Conservation (phyloP, 345 rosid genomes). For the Syzygium aromaticum region DNA sequence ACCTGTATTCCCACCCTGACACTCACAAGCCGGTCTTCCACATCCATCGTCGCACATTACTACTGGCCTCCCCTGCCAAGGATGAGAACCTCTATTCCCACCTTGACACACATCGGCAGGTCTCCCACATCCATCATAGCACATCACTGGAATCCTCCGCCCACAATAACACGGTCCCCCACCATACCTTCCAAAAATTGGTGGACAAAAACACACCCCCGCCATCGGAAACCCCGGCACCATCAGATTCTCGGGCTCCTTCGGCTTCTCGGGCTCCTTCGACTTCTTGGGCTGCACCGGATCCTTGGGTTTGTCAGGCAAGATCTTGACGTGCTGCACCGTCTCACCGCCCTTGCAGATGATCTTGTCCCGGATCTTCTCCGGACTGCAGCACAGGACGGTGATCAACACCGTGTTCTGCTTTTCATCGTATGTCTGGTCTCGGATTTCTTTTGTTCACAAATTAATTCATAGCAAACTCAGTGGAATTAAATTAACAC, state of each 20-base stretch:
- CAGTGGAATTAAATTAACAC: constrained; percentile 10
- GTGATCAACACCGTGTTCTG: constrained; percentile 49
- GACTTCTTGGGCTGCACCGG: not conserved
- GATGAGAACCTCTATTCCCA: constrained; percentile 20
- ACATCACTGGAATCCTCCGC: not conserved
- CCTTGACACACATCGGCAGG: constrained; percentile 52
- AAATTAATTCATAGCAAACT: constrained; percentile 12
- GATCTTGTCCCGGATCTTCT: constrained; percentile 27
- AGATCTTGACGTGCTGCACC: not conserved
- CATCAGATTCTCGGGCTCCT: constrained; percentile 4
- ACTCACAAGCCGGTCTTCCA: constrained; percentile 28
- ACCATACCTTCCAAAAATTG: not conserved
- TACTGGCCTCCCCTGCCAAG: not conserved
- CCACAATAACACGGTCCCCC: not conserved
- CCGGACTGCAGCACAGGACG: constrained; percentile 75
- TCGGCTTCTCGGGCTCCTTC: not conserved
- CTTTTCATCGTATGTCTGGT: constrained; percentile 62
- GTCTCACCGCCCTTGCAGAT: constrained; percentile 1
- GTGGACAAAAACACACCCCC: not conserved
- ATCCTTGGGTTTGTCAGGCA: constrained; percentile 16
- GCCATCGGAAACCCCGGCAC: not conserved
- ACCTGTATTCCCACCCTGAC: constrained; percentile 30
- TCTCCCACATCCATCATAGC: not conserved
- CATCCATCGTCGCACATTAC: not conserved
- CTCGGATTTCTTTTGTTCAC: constrained; percentile 58